phyloP scores from a whole-genome alignment of 164 flowering plant genomes.

The Vitis amurensis region DNA sequence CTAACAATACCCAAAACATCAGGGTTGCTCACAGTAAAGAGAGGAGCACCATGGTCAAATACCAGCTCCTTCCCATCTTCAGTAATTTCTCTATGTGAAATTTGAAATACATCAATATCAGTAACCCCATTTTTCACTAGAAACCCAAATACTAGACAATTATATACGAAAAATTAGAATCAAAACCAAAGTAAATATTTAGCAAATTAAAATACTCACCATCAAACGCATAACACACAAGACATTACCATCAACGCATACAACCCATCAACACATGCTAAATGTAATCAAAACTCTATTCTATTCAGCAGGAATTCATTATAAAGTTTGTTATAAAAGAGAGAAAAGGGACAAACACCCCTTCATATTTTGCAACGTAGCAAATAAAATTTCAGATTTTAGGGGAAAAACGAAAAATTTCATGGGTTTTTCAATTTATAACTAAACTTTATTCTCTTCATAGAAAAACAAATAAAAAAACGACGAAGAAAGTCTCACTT shows the following conservation, averaged over 20 bases:
- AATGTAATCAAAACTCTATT: no score
- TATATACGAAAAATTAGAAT: neutral
- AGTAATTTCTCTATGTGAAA: constrained; percentile 45
- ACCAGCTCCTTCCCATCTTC: constrained; percentile 76
- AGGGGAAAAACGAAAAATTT: no score
- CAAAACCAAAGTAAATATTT: neutral
- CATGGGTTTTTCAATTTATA: no score
- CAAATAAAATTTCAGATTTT: neutral
- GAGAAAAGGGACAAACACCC: no score
- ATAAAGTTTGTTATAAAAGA: no score
- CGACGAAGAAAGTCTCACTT: constrained; percentile 37
- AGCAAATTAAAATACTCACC: no score
- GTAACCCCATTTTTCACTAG: neutral
- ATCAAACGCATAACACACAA: no score
- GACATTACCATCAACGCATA: no score
- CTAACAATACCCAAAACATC: constrained; percentile 45
- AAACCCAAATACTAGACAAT: neutral
- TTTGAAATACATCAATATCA: neutral
- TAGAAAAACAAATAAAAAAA: neutral
- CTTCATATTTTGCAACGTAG: neutral
- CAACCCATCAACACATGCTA: no score
- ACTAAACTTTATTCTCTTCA: no score
- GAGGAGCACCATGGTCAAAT: constrained; percentile 87
- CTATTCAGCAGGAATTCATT: no score
- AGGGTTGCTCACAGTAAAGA: constrained; percentile 40